Evolutionary conservation across 805 yeast species (phyloP).

Genomic region (Wickerhamiella vanderwaltii): DNA sequence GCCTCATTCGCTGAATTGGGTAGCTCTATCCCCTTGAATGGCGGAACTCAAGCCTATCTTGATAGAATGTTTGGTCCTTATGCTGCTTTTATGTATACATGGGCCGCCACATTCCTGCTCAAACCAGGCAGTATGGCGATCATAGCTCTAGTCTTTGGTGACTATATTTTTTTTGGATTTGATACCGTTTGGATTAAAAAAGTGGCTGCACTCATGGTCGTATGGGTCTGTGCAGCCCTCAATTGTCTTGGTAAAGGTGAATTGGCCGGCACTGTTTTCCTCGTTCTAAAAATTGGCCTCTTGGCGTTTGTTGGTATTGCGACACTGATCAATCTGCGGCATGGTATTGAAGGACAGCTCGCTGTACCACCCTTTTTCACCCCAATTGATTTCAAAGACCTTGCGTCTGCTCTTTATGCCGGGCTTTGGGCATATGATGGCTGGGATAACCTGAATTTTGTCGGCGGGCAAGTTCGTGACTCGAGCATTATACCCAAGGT

Average conservation of each 20-base stretch:
- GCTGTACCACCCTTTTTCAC: conserved; percentile 19
- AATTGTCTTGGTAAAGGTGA: conserved; percentile 20
- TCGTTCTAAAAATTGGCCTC: conserved; percentile 27
- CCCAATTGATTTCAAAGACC: conserved; percentile 22
- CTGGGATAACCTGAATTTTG: conserved; percentile 34
- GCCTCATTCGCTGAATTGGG: conserved; percentile 34
- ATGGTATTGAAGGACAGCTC: conserved; percentile 21
- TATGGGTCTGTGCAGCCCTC: conserved; percentile 23
- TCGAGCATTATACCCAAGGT: conserved; percentile 29
- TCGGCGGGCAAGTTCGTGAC: conserved; percentile 32
- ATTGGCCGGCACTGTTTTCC: conserved; percentile 23
- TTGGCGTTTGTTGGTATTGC: conserved; percentile 25
- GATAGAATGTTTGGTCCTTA: conserved; percentile 29
- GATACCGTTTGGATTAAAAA: conserved; percentile 12
- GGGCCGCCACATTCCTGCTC: conserved; percentile 30
- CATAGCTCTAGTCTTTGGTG: conserved; percentile 31
- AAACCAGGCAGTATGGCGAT: conserved; percentile 34
- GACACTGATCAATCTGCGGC: conserved; percentile 22
- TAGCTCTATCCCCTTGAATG: conserved; percentile 31
- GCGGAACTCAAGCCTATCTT: conserved; percentile 32
- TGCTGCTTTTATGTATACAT: conserved; percentile 30
- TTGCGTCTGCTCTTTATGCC: conserved; percentile 31
- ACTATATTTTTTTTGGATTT: conserved; percentile 25
- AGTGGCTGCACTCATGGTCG: neutral
- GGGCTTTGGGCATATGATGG: conserved; percentile 37